Conservation (phyloP, 306 rosid species). For the Lupinus albus region DNA sequence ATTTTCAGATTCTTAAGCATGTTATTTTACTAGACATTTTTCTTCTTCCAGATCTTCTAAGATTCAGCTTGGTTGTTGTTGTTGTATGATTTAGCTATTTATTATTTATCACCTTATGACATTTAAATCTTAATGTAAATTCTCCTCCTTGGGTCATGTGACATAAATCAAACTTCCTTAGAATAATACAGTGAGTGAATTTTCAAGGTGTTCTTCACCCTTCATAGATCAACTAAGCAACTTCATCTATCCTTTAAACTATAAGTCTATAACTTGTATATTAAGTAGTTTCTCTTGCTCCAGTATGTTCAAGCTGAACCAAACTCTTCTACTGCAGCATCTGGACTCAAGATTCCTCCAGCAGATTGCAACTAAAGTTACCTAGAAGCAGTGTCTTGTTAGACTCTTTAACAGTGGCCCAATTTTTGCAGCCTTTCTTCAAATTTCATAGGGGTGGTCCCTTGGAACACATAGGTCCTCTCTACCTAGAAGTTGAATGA, state of each 20-base stretch:
- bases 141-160: no score
- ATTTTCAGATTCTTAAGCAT: no score
- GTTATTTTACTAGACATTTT: no score
- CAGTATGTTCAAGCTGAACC: background rate
- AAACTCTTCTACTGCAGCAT: background rate
- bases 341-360: background rate
- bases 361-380: constrained; percentile 5
- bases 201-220: background rate
- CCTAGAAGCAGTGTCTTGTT: constrained; percentile 20
- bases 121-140: no score
- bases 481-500: constrained; percentile 10
- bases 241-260: background rate
- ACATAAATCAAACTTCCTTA: no score
- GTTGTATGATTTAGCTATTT: no score
- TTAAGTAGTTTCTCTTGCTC: background rate
- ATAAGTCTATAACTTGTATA: background rate
- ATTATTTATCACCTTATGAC: no score
- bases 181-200: background rate
- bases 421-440: no score
- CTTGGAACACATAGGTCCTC: constrained; percentile 12
- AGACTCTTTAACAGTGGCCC: background rate
- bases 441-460: background rate
- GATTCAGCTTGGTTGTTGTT: no score
- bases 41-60: no score
- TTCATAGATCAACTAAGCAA: background rate